Evolutionary conservation across 345 rosid genomes (phyloP), one percentile per base, ranked within the genome.

Genomic region (Carallia brachiata): DNA sequence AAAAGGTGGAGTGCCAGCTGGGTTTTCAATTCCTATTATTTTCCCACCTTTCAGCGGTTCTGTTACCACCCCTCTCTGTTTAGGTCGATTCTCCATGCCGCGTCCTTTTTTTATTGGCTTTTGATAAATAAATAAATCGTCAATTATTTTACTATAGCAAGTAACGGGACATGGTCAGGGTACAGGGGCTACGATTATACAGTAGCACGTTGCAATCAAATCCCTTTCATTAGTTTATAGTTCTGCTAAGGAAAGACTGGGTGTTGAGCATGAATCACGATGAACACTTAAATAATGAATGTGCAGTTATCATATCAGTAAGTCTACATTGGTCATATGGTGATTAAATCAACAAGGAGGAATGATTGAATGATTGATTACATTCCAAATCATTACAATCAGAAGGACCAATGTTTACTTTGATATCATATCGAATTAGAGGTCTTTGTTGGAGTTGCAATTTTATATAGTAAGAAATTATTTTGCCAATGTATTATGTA

Each of bases 251-350:
- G 6, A 34, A 67, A 37, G 7, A 8, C 61, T 36, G 13, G 6
- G n/a, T 34, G 61, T 36, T 37, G 36, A 4, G 7, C 15, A 36
- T 15, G 36, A 55, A 6, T 54, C 37, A 36, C 27, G 62, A 37
- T n/a, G 47, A 13, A 27, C 36, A 13, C 19, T 4, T 40, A 10
- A 31, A 30, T 0, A 65, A 31, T 30, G 8, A 30, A 23, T 39
- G 15, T 7, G 4, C 31, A 13, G 37, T 63, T 7, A 54, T 53
- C 1, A 6, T 32, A 30, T 57, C 32, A 6, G 15, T 10, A 71
- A 23, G 23, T 23, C 23, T 65, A 63, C 69, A 58, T 62, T 61
- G 75, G 73, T 65, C 63, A 39, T 2, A 44, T 65, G 10, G 62
- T 40, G 39, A 59, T 50, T 44, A 44, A 44, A 44, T 12, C 16